Evolutionary conservation across 495 filamentous ascomycete genomes (phyloP), one percentile per base, ranked within the genome.

Genomic region (Penicillium canescens): DNA sequence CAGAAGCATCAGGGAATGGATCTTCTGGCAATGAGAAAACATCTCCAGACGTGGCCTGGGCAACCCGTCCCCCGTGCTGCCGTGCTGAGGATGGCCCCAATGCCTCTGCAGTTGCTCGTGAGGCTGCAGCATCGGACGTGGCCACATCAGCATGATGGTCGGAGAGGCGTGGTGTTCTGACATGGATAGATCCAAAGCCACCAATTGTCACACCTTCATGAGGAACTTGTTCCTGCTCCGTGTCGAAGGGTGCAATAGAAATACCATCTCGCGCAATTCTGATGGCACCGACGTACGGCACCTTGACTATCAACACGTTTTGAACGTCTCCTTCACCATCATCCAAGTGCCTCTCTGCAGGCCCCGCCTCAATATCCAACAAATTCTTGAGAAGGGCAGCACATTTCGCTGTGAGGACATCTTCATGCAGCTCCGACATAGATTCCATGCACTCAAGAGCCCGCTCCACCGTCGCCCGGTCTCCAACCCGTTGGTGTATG

Each of bases 371-470:
- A 24, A 42, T 42, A 23, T 42, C 39, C 20, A 42, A 21, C 10
- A 42, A 7, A 24, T 24, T 42, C 20, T 42, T 42, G 3, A 42
- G 20, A 24, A 42, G 20, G 10, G 3, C 11, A 42, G 39, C 39
- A 42, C 39, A 42, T 42, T 42, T 42, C 10, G 39, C 18, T 24
- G 39, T 42, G 39, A 42, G 39, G 11, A 24, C 20, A 24, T 42
- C 39, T 11, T 42, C 39, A 42, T 42, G 39, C 20, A 13, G 39
- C 16, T 42, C 39, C 2, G 9, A 24, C 39, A 24, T 23, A 9
- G 39, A 42, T 42, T 42, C 39, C 39, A 42, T 24, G 39, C 39
- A 42, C 20, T 42, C 39, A 42, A 42, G 39, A 42, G 39, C 16
- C 39, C 39, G 39, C 39, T 42, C 18, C 39, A 42, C 39, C 20